phyloP scores from a whole-genome alignment of 176 grass and related monocot species.

The Paspalum vaginatum region DNA sequence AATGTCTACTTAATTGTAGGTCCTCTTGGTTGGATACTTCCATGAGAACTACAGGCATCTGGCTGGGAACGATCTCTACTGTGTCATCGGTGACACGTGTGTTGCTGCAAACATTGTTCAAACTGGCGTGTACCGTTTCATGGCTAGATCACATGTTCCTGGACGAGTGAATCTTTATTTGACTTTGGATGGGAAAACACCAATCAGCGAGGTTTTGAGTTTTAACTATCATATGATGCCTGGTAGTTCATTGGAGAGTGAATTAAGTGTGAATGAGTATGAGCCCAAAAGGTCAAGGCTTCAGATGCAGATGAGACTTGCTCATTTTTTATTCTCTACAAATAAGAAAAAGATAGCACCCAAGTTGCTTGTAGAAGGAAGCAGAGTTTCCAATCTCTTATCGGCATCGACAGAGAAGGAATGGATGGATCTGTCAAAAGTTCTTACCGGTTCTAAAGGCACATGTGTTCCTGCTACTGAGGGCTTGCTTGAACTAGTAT shows the following conservation, averaged over 20 bases:
- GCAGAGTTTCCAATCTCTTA: conserved; percentile 60
- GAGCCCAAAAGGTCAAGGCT: conserved; percentile 54
- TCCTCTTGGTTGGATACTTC: conserved; percentile 74
- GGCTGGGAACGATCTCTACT: conserved; percentile 52
- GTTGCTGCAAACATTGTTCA: conserved; percentile 63
- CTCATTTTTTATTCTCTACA: conserved; percentile 68
- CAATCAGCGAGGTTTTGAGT: conserved; percentile 70
- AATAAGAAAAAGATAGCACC: conserved; percentile 60
- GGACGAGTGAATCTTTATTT: conserved; percentile 75
- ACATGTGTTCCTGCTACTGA: conserved; percentile 40
- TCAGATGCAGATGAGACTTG: conserved; percentile 75
- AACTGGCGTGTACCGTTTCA: conserved; percentile 75
- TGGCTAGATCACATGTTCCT: conserved; percentile 56
- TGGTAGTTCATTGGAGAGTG: conserved; percentile 1
- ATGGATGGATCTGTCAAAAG: conserved; percentile 70
- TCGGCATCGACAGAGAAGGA: conserved; percentile 77
- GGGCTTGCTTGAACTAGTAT: conserved; percentile 76
- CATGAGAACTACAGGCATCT: conserved; percentile 61
- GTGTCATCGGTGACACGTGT: conserved; percentile 66
- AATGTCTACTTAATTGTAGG: conserved; percentile 54
- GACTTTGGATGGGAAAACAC: conserved; percentile 75
- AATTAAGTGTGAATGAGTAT: conserved; percentile 36
- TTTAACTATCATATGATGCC: conserved; percentile 67
- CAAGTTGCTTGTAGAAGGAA: conserved; percentile 62
- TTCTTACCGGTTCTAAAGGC: conserved; percentile 39